A percentile compares a stretch with the other conserved stretches of the same genome.
Conservation (phyloP, 345 rosid genomes). For the Euclidium syriacum region DNA sequence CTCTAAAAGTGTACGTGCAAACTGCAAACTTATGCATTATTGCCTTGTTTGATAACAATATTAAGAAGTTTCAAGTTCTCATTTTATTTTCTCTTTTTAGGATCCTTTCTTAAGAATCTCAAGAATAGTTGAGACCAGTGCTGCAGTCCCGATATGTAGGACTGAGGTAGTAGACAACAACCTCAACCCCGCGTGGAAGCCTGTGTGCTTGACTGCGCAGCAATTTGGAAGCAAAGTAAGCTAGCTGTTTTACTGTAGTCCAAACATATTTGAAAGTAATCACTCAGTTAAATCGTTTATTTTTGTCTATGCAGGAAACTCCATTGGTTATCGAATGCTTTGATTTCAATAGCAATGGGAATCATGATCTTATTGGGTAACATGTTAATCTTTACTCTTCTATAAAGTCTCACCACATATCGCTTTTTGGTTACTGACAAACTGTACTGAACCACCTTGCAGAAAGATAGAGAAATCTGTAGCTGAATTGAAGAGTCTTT, state of each 20-base stretch:
- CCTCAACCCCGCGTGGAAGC: conserved; percentile 75
- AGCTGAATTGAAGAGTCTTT: conserved; percentile 58
- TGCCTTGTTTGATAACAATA: neutral
- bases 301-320: conserved; percentile 42
- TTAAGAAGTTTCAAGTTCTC: neutral
- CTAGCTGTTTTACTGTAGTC: neutral
- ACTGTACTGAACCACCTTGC: conserved; percentile 16
- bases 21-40: neutral
- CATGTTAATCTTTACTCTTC: neutral
- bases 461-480: conserved; percentile 70
- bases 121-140: conserved; percentile 53
- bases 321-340: conserved; percentile 82
- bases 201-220: conserved; percentile 58
- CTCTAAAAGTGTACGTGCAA: conserved; percentile 66
- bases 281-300: neutral
- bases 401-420: neutral
- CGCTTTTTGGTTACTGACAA: neutral
- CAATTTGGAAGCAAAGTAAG: conserved; percentile 86
- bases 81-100: conserved; percentile 30
- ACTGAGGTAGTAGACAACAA: conserved; percentile 70
- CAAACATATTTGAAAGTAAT: neutral
- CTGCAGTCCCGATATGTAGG: conserved; percentile 59
- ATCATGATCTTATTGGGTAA: conserved; percentile 71
- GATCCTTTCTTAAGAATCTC: conserved; percentile 87
- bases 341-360: conserved; percentile 72